A percentile compares a stretch with the other conserved stretches of the same genome.
These are phyloP conservation scores for Yamadazyma scolyti DNA, from an alignment of 805 yeast genomes.

Conservation along the genomic window DNA sequence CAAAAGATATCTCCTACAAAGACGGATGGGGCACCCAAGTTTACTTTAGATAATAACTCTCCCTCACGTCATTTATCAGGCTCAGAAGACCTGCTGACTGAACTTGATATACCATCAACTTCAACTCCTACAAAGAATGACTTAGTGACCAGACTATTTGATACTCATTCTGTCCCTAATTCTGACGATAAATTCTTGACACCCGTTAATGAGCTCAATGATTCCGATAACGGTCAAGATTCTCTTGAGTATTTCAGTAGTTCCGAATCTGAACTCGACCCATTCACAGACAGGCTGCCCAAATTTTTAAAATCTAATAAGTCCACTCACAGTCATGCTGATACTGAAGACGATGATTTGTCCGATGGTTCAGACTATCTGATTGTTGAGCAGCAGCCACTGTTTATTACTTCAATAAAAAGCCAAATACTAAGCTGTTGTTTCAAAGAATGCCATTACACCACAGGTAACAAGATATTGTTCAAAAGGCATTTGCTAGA, in stretches of 20 bases:
- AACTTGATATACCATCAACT: not conserved
- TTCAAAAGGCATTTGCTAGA: constrained; percentile 24
- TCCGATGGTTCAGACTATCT: constrained; percentile 26
- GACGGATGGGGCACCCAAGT: not conserved
- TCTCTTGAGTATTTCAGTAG: no score
- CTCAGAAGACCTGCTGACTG: constrained; percentile 5
- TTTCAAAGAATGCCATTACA: constrained; percentile 20
- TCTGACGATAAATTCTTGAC: no score
- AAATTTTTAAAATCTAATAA: no score
- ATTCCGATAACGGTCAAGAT: no score
- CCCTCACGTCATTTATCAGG: constrained; percentile 2
- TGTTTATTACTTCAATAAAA: constrained; percentile 5
- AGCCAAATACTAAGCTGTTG: constrained; percentile 19
- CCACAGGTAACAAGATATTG: constrained; percentile 24
- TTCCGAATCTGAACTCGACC: no score
- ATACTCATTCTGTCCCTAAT: no score
- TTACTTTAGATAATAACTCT: not conserved
- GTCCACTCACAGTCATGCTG: not conserved
- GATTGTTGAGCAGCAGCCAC: constrained; percentile 14
- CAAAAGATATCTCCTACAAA: constrained; percentile 4
- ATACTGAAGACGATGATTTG: constrained; percentile 4
- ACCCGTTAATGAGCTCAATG: no score
- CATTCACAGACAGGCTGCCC: no score
- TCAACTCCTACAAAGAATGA: constrained; percentile 1
- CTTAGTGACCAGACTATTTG: not conserved